Evolutionary conservation across 768 basidiomycete genomes (phyloP), one percentile per base, ranked within the genome.

Genomic region (Cubamyces sp.): DNA sequence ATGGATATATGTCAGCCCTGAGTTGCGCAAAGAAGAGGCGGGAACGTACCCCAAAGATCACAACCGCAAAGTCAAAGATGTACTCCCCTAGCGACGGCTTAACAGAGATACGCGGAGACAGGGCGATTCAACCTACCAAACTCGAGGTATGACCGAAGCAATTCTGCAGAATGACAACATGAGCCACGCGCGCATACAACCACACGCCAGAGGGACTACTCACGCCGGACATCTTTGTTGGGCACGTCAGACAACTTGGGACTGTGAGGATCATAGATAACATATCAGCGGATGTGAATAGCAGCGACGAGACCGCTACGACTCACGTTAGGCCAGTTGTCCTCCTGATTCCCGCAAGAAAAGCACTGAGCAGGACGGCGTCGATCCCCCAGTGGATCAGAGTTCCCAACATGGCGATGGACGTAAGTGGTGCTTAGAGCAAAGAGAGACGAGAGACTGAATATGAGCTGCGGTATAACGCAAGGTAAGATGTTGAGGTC

Each of bases 211-310:
- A 51, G 16, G 14, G 21, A 19, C 6, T 16, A 83, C 92, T 76
- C 73, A 94, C 93, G 87, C 46, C 93, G 87, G 30, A 94, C 70
- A 68, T 96, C 93, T 73, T 95, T 96, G 82, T 94, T 94, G 3
- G 90, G 88, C 1, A 96, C 87, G 67, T 84, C 83, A 4, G 84
- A 76, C 11, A 96, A 75, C 16, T 87, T 87, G 42, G 90, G 92
- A 11, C 92, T 94, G 26, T 45, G 62, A 25, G 9, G 18, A 9
- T n/a, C 21, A 23, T 18, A 16, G 18, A 9, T 25, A 4, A 9
- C 30, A 26, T 23, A 14, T 23, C 14, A 28, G 14, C 1, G 6
- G 34, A 5, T 6, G 23, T 25, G 19, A 4, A 49, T 21, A 56
- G 3, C 6, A 3, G 34, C 34, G 43, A 7, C 41, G 23, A 26